Conservation (phyloP, 495 filamentous ascomycete genomes). For the Neurospora pannonica region DNA sequence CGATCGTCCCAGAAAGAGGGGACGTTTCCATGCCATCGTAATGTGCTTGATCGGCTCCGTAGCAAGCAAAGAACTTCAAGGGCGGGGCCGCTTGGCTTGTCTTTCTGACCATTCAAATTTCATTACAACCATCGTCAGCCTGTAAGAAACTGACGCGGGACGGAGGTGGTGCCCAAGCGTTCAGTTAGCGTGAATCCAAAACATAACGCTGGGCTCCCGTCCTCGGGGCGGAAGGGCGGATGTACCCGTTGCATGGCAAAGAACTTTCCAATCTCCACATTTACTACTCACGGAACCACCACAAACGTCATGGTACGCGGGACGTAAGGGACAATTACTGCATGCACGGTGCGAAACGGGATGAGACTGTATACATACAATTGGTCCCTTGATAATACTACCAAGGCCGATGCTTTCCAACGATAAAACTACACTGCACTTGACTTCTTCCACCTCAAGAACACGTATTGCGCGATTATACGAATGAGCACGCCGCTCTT, state of each 20-base stretch:
- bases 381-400: not conserved
- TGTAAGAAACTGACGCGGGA: not conserved
- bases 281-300: not conserved
- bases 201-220: not conserved
- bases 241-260: not conserved
- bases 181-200: not conserved
- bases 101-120: not conserved
- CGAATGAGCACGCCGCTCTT: not conserved
- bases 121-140: not conserved
- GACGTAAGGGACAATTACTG: not conserved
- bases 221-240: not conserved
- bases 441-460: not conserved
- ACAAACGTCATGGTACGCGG: not conserved
- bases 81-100: not conserved
- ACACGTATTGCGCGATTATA: not conserved
- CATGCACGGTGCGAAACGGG: not conserved
- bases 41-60: not conserved
- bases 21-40: not conserved
- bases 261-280: not conserved
- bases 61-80: not conserved
- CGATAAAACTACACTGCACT: not conserved
- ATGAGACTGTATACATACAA: not conserved
- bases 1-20: not conserved
- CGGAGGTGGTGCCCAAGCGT: not conserved
- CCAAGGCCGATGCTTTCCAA: not conserved